Conservation (phyloP, 1,284 basidiomycete species). For the Abortiporus biennis region DNA sequence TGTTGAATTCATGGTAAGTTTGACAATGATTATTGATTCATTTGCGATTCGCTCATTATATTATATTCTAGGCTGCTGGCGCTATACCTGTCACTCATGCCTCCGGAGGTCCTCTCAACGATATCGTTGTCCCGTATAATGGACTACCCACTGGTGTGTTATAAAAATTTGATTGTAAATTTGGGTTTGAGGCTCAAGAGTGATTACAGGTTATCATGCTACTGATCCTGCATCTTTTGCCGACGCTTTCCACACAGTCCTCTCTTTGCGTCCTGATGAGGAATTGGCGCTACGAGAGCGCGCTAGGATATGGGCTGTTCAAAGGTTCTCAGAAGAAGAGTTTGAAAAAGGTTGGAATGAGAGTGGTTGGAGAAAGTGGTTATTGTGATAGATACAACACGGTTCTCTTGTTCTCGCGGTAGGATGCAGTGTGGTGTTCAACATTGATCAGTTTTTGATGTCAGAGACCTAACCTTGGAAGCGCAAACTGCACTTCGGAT, state of each 20-base stretch:
- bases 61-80: conserved; percentile 71
- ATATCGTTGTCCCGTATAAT: conserved; percentile 83
- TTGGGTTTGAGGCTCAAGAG: too few species aligned
- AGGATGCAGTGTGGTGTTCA: too few species aligned
- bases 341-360: conserved; percentile 74
- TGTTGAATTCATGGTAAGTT: conserved; percentile 91
- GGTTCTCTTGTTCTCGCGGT: too few species aligned
- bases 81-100: conserved; percentile 90
- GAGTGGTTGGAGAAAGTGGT: conserved; percentile 49
- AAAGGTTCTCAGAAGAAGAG: conserved; percentile 70
- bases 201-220: conserved; percentile 87
- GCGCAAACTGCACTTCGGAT: too few species aligned
- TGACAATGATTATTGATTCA: conserved; percentile 7
- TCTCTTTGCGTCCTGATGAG: conserved; percentile 52
- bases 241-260: conserved; percentile 55
- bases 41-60: conserved; percentile 6
- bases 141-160: conserved; percentile 63
- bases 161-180: too few species aligned
- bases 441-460: too few species aligned
- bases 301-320: conserved; percentile 64
- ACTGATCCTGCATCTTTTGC: conserved; percentile 67
- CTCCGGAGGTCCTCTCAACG: conserved; percentile 87
- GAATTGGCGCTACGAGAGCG: conserved; percentile 59
- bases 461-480: too few species aligned
- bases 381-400: too few species aligned